Base-by-base conservation (phyloP, 345 rosid genomes). In the Brassica juncea region DNA sequence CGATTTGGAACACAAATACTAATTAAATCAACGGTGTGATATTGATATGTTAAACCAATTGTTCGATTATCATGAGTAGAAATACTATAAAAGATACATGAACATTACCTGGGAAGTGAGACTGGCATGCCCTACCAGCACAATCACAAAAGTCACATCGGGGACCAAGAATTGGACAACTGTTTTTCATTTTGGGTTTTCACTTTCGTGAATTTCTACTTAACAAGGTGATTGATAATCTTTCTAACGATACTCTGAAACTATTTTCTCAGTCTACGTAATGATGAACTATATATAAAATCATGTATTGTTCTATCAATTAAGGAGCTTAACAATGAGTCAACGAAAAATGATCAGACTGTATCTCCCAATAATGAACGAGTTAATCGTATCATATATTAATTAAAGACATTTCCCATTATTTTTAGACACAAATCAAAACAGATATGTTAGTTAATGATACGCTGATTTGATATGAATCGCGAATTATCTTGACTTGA, bases 91-190 rank as follows among this genome's bases (percentile, higher is more conserved):
- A 15, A 49, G 19, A 14, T 11, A 11, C 15, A 47, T 47, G n/a
- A 52, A 64, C 25, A 37, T 27, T 71, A 71, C 81, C 81, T 54
- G 66, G 76, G 30, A 77, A 77, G 8, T 2, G 71, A 63, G 75
- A 54, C 42, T 71, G 66, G 63, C 81, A 77, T 64, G 6, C 8
- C 32, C 66, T 10, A n/a, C 81, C 81, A 44, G 52, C 52, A 44
- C 52, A 44, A 11, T 44, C 52, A 44, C 52, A 44, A 3, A 44
- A 4, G n/a, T 71, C 49, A 71, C 76, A 77, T 16, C 1, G 25
- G 6, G 76, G 71, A 71, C 66, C 65, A 71, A 15, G 2, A 30
- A 35, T 35, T 5, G 71, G 71, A 77, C 81, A 71, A 2, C 3
- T 25, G 31, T 23, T 3, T 34, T 16, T 15, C 76, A 77, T 77